These are phyloP conservation scores for Oryza australiensis DNA, from an alignment of 176 grass and related monocot genomes.

Conservation along the genomic window DNA sequence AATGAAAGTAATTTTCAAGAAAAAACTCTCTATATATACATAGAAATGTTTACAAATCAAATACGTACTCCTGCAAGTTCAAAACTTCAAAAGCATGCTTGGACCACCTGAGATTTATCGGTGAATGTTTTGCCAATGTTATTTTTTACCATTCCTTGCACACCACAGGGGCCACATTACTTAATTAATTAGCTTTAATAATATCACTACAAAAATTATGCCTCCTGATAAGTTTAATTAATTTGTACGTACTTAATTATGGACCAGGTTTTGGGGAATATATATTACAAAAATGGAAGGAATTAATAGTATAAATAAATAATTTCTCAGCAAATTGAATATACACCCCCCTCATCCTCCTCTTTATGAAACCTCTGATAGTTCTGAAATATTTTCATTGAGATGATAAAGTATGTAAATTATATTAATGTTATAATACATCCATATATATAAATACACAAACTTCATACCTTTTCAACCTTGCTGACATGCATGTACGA, in stretches of 20 bases:
- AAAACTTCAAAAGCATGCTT: background rate
- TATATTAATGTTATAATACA: no score
- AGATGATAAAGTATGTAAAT: no score
- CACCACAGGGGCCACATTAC: no score
- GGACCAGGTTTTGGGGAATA: background rate
- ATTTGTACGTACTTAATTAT: no score
- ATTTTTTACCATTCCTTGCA: no score
- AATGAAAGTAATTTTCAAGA: no score
- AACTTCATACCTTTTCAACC: background rate
- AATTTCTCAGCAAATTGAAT: background rate
- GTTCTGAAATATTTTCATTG: background rate
- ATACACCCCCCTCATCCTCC: background rate
- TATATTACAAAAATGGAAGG: background rate
- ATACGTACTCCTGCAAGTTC: background rate
- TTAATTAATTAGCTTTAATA: no score
- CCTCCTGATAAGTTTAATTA: no score
- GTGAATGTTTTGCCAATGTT: background rate
- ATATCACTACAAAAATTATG: no score
- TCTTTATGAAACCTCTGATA: background rate
- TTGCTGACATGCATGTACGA: background rate
- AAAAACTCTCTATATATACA: no score
- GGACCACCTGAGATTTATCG: background rate
- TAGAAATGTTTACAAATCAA: background rate
- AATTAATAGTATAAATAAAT: background rate
- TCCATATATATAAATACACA: background rate